These are phyloP conservation scores for Cyberlindnera euphorbiae DNA, from an alignment of 805 yeast species.

Conservation along the genomic window DNA sequence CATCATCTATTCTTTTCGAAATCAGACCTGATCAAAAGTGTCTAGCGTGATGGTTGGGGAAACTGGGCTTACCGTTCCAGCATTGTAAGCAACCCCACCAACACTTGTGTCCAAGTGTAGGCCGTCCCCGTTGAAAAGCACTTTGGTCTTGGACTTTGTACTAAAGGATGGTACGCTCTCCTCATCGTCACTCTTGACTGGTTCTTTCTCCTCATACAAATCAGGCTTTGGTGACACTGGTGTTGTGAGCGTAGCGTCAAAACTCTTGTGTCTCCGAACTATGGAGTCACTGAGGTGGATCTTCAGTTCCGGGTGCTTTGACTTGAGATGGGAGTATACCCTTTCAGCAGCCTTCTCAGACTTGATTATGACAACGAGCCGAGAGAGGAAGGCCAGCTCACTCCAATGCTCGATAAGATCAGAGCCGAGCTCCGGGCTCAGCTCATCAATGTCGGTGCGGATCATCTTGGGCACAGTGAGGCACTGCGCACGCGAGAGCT, in stretches of 20 bases:
- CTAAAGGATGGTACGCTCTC: background rate
- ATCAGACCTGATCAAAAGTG: too few species aligned
- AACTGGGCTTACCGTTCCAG: constrained; percentile 14
- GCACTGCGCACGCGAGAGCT: constrained; percentile 17
- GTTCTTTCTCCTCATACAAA: constrained; percentile 23
- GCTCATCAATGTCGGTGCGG: constrained; percentile 15
- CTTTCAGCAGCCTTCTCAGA: constrained; percentile 23
- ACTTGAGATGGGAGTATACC: constrained; percentile 21
- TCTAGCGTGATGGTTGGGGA: constrained; percentile 22
- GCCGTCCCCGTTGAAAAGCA: constrained; percentile 12
- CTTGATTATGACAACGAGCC: constrained; percentile 36
- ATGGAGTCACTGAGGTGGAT: constrained; percentile 32
- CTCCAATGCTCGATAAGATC: constrained; percentile 29
- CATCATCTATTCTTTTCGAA: background rate
- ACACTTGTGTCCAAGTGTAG: constrained; percentile 10
- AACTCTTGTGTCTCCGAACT: constrained; percentile 27
- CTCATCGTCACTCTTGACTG: constrained; percentile 12
- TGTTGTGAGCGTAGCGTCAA: constrained; percentile 19
- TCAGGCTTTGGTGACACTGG: constrained; percentile 19
- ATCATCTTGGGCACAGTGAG: constrained; percentile 16
- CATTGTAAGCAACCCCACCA: background rate
- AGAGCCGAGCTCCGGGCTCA: background rate
- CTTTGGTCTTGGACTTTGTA: constrained; percentile 6
- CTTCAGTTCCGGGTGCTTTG: constrained; percentile 19
- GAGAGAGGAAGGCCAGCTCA: constrained; percentile 37